phyloP scores from a whole-genome alignment of 179 eudicot genomes.

The Silene noctiflora region DNA sequence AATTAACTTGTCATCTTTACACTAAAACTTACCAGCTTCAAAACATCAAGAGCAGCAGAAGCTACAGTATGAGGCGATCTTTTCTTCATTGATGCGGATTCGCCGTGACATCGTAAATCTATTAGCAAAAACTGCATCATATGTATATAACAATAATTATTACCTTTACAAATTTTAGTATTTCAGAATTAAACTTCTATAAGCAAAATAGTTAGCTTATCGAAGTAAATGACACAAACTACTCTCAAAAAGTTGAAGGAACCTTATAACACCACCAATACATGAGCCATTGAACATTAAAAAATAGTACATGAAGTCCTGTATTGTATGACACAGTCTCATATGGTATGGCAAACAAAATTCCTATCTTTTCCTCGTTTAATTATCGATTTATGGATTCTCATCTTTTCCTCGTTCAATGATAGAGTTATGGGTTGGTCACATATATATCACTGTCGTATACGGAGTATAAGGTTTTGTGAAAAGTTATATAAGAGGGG shows the following conservation, averaged over 20 bases:
- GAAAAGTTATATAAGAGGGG: background rate
- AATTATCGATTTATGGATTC: no score
- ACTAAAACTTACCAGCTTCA: slow-evolving; percentile 56
- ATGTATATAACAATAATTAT: slow-evolving; percentile 1
- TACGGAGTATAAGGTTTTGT: no score
- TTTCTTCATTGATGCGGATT: slow-evolving; percentile 69
- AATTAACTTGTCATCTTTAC: no score
- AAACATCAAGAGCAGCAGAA: slow-evolving; percentile 86
- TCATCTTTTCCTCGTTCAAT: no score
- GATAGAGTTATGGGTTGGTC: no score
- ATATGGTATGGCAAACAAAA: no score
- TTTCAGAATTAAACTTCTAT: background rate
- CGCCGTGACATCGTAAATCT: slow-evolving; percentile 94
- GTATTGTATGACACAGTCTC: no score
- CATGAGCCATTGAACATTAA: no score
- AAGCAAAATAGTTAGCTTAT: slow-evolving; percentile 1
- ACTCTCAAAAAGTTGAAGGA: background rate
- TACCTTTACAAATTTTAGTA: background rate
- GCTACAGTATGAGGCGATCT: slow-evolving; percentile 72
- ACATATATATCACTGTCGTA: no score
- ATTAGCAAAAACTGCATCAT: slow-evolving; percentile 72
- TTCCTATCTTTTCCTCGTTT: no score
- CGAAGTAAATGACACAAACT: background rate
- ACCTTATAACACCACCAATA: background rate
- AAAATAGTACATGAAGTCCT: no score